Conservation (phyloP, 129 eudicot species). For the Chrysanthemum lavandulifolium region DNA sequence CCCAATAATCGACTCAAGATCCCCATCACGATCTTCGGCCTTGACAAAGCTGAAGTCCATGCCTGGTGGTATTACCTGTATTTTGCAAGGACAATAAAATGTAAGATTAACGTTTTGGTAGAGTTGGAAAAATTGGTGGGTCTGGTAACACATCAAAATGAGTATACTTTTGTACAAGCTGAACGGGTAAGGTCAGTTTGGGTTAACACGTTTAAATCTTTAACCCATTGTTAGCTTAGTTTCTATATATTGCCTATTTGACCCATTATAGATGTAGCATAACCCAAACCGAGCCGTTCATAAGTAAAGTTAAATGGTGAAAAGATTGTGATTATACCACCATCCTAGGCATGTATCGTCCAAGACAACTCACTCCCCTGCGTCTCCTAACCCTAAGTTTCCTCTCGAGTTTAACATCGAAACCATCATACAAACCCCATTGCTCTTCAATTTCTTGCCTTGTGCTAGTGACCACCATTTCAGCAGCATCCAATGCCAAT, state of each 20-base stretch:
- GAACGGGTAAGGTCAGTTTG: neutral
- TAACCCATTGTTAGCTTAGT: slow-evolving; percentile 3
- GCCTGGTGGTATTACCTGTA: slow-evolving; percentile 82
- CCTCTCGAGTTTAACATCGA: slow-evolving; percentile 73
- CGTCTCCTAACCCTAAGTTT: slow-evolving; percentile 66
- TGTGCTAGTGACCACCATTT: slow-evolving; percentile 86
- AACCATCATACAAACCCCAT: slow-evolving; percentile 90
- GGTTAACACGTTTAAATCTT: neutral
- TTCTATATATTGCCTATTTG: neutral
- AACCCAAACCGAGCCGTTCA: neutral
- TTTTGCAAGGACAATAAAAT: slow-evolving; percentile 6
- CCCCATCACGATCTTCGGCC: slow-evolving; percentile 61
- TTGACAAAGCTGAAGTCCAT: slow-evolving; percentile 86
- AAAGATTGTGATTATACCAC: slow-evolving; percentile 43
- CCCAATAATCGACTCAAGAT: slow-evolving; percentile 63
- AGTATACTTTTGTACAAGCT: neutral
- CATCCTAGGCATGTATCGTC: slow-evolving; percentile 83
- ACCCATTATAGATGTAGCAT: neutral
- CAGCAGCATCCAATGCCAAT: slow-evolving; percentile 72
- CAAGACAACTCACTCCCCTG: slow-evolving; percentile 71
- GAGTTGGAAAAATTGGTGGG: neutral
- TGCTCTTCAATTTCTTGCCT: slow-evolving; percentile 88
- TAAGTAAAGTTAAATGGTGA: neutral
- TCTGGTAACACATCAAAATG: neutral
- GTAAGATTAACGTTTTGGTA: neutral